phyloP scores from a whole-genome alignment of 2,329 filamentous ascomycete species.

The Monosporascus ibericus region DNA sequence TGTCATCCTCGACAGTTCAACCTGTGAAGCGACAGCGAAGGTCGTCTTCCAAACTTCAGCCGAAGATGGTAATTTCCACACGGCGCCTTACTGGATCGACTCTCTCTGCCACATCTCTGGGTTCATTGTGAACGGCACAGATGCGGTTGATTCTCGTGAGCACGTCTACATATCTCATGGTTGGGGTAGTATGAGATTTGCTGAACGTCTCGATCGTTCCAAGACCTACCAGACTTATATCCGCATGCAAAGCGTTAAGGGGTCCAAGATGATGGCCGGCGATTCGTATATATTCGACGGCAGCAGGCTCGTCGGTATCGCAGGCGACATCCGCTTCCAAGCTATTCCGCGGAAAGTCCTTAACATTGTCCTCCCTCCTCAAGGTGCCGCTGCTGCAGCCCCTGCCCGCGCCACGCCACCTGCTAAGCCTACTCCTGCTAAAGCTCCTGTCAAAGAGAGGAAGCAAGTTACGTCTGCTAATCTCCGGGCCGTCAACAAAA shows the following conservation, averaged over 20 bases:
- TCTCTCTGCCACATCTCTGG: conserved; percentile 53
- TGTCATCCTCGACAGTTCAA: conserved; percentile 49
- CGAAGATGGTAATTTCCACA: conserved; percentile 47
- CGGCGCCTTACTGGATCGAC: conserved; percentile 54
- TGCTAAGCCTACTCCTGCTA: conserved; percentile 28
- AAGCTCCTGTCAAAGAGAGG: conserved; percentile 33
- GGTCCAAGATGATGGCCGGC: conserved; percentile 44
- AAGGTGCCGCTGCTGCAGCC: conserved; percentile 37
- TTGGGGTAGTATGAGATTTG: conserved; percentile 48
- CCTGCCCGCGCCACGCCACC: conserved; percentile 28
- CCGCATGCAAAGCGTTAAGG: conserved; percentile 49
- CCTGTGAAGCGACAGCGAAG: conserved; percentile 46
- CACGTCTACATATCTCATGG: conserved; percentile 55
- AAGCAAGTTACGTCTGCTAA: conserved; percentile 41
- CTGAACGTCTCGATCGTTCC: conserved; percentile 35
- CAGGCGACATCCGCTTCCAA: conserved; percentile 58
- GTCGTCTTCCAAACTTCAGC: conserved; percentile 43
- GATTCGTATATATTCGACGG: conserved; percentile 51
- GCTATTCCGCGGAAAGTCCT: conserved; percentile 60
- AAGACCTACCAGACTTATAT: conserved; percentile 52
- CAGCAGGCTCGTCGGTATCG: conserved; percentile 41
- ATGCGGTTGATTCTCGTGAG: conserved; percentile 47
- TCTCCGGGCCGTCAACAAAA: conserved; percentile 44
- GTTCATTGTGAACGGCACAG: conserved; percentile 55
- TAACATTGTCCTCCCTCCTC: conserved; percentile 60